phyloP scores from a whole-genome alignment of 345 rosid genomes.

The Gossypium mustelinum region DNA sequence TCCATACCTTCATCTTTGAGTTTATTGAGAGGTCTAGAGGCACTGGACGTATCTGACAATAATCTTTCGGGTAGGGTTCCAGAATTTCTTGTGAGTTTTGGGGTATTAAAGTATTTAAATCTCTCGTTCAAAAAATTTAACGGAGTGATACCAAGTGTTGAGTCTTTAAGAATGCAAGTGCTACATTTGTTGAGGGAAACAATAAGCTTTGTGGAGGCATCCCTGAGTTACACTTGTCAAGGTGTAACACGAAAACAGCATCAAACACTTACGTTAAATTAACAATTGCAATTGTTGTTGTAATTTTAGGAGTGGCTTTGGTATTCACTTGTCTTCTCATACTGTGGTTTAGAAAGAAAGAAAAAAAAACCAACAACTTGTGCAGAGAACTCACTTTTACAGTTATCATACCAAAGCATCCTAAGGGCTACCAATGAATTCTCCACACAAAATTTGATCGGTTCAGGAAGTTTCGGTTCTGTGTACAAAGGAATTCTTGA shows the following conservation, averaged over 20 bases:
- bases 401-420: neutral
- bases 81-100: neutral
- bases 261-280: neutral
- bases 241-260: slow-evolving; percentile 13
- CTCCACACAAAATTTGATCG: neutral
- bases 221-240: slow-evolving; percentile 3
- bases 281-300: slow-evolving; percentile 9
- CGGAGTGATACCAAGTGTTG: slow-evolving; percentile 24
- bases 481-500: neutral
- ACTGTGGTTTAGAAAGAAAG: neutral
- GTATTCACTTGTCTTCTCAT: neutral
- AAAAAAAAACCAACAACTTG: neutral
- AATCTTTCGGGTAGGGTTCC: slow-evolving; percentile 19
- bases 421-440: neutral
- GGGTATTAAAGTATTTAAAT: slow-evolving; percentile 13
- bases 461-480: neutral
- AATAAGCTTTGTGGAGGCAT: slow-evolving; percentile 22
- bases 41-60: neutral
- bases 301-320: neutral
- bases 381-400: neutral
- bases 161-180: slow-evolving; percentile 19
- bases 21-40: neutral
- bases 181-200: slow-evolving; percentile 19
- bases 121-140: slow-evolving; percentile 23
- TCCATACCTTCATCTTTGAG: neutral